Evolutionary conservation across 371 early-diverging fungal species (phyloP), one percentile per base, ranked within the genome.

Genomic region (Mortierella polycephala): DNA sequence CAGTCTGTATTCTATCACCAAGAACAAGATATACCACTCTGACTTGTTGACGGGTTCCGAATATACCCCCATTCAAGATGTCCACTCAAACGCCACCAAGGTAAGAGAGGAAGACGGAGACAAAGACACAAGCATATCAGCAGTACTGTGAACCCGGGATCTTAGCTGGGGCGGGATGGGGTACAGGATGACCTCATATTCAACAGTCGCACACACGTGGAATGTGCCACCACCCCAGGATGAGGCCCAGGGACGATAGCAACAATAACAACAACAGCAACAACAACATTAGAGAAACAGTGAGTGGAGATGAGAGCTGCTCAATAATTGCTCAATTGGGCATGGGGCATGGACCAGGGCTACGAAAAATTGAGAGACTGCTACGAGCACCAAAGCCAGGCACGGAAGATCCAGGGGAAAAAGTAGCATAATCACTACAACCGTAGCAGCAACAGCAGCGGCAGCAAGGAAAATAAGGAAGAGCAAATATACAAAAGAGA

Each of bases 331-430:
- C 54, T 64, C 62, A 52, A 39, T 37, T 55, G 63, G 51, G 50
- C 57, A 57, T 51, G 57, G 65, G 57, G 57, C 64, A 57, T 49
- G 64, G 64, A 47, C 60, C 60, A 60, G 57, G 39, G 57, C 5
- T 30, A 30, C 30, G 4, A 30, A 30, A 30, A 30, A 30, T 2
- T 30, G 4, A 30, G 30, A 30, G 30, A 4, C 30, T 30, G 30
- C 30, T 30, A 30, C 30, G 4, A 30, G 30, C 30, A 30, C 30
- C 30, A 30, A 30, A 30, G 30, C 30, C 30, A 30, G 30, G 30
- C 4, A 30, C 30, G 30, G n/a, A n/a, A n/a, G n/a, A n/a, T n/a
- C n/a, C n/a, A n/a, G n/a, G 30, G 30, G 30, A 30, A 30, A 4
- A 30, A 30, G 30, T 30, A 30, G 30, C 30, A 30, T 30, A 30